Evolutionary conservation across 495 filamentous ascomycete species (phyloP), one percentile per base, ranked within the genome.

Genomic region (Penicillium dipodomyicola): DNA sequence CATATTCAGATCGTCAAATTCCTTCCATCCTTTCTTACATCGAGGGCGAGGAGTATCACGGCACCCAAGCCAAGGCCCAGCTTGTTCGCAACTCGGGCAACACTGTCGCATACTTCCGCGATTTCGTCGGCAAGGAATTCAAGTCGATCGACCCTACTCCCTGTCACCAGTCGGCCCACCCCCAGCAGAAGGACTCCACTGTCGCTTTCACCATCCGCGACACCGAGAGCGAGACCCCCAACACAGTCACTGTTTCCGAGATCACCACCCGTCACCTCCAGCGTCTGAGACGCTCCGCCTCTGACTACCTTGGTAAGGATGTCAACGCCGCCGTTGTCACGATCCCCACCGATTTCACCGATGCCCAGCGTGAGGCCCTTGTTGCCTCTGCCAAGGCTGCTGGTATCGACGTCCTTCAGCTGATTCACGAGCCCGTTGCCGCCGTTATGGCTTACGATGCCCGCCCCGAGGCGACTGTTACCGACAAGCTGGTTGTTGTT

Each of bases 111-210:
- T 96, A 90, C 80, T 98, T 96, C 81, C 85, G 91, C 67, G 94
- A 98, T 69, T 97, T 89, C 73, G 75, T 98, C 30, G 94, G 94
- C 61, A 90, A 96, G 83, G 86, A 94, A 54, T 95, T 92, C 83
- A 90, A 92, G 77, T 89, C 88, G 54, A 94, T 98, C 80, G 94
- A 98, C 75, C 90, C 95, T 48, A 96, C 90, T 30, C 89, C 94
- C 67, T 92, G 88, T 78, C 94, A 97, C 70, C 85, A 90, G 58
- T 96, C 93, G 41, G 89, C 92, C 44, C 94, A 97, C 74, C 95
- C 94, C 53, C 72, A 88, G 67, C 89, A 93, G 61, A 71, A 77
- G 66, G 83, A 86, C 44, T 84, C 82, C 47, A 84, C 83, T 42
- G 81, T 96, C 54, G 83, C 91, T 45, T 97, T 97, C 79, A 87